phyloP scores from a whole-genome alignment of 805 yeast genomes.

The Yamadazyma tumulicola region DNA sequence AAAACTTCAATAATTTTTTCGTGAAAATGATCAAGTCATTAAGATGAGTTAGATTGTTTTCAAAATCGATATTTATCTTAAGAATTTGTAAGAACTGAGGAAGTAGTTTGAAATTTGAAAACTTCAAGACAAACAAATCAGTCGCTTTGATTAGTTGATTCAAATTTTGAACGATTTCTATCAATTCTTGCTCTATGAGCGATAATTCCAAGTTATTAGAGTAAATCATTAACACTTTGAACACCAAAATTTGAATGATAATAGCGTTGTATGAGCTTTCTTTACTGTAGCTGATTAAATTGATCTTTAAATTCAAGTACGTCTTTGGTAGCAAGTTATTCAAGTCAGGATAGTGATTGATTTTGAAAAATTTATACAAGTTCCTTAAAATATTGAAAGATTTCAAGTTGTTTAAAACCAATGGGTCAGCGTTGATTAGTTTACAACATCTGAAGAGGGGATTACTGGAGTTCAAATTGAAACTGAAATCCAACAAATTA shows the following conservation, averaged over 20 bases:
- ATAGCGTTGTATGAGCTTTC: slow-evolving; percentile 12
- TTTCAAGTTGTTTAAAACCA: slow-evolving; percentile 17
- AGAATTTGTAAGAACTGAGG: slow-evolving; percentile 30
- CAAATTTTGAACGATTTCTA: slow-evolving; percentile 15
- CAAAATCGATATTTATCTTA: slow-evolving; percentile 23
- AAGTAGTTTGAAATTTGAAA: slow-evolving; percentile 29
- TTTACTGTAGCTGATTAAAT: slow-evolving; percentile 10
- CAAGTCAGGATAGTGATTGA: slow-evolving; percentile 13
- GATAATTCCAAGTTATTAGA: slow-evolving; percentile 15
- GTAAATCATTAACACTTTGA: slow-evolving; percentile 20
- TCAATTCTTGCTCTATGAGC: slow-evolving; percentile 16
- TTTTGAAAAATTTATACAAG: slow-evolving; percentile 11
- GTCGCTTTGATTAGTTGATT: slow-evolving; percentile 10
- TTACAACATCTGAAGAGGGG: slow-evolving; percentile 8
- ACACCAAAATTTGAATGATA: slow-evolving; percentile 14
- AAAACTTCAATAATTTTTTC: slow-evolving; percentile 49
- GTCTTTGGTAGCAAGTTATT: slow-evolving; percentile 8
- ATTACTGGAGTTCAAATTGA: slow-evolving; percentile 6
- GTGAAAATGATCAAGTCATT: slow-evolving; percentile 45
- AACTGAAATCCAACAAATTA: slow-evolving; percentile 11
- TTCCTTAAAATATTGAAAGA: slow-evolving; percentile 12
- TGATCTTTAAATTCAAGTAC: slow-evolving; percentile 11
- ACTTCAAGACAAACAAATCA: slow-evolving; percentile 17
- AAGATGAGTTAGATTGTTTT: slow-evolving; percentile 12
- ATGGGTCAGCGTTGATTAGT: slow-evolving; percentile 14